A percentile compares a stretch with the other conserved stretches of the same genome.
Conservation (phyloP, 352 stramenopile species). For the Aphanomyces cochlioides region DNA sequence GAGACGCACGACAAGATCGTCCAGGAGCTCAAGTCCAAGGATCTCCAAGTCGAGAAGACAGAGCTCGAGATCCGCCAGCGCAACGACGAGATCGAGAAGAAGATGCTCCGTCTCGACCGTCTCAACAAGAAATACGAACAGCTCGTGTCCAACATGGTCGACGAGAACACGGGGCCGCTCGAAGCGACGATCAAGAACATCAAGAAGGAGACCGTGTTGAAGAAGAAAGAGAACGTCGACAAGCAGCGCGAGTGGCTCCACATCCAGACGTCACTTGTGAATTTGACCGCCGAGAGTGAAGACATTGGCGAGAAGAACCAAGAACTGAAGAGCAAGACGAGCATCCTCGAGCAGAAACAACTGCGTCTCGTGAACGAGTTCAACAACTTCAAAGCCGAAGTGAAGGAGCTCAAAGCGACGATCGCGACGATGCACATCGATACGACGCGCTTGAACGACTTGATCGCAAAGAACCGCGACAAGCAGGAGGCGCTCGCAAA, state of each 20-base stretch:
- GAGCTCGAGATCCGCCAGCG: slow-evolving; percentile 92
- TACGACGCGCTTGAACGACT: slow-evolving; percentile 89
- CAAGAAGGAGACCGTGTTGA: slow-evolving; percentile 76
- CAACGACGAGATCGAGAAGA: slow-evolving; percentile 96
- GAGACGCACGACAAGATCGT: slow-evolving; percentile 79
- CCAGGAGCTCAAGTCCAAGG: slow-evolving; percentile 81
- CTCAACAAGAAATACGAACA: slow-evolving; percentile 95
- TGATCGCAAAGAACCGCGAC: slow-evolving; percentile 86
- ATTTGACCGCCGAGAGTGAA: slow-evolving; percentile 83
- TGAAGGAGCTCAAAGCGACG: slow-evolving; percentile 69
- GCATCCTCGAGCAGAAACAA: slow-evolving; percentile 87
- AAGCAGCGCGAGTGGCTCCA: slow-evolving; percentile 89
- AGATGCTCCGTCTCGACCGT: slow-evolving; percentile 89
- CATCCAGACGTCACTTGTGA: slow-evolving; percentile 88
- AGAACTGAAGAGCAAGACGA: slow-evolving; percentile 87
- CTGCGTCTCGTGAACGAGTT: slow-evolving; percentile 83
- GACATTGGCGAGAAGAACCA: slow-evolving; percentile 83
- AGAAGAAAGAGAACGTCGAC: slow-evolving; percentile 59
- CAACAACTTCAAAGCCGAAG: slow-evolving; percentile 69
- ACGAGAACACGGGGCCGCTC: slow-evolving; percentile 90
- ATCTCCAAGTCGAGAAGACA: slow-evolving; percentile 87
- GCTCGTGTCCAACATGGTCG: slow-evolving; percentile 83
- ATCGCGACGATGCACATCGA: slow-evolving; percentile 88
- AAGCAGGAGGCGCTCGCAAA: slow-evolving; percentile 79
- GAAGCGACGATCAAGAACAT: slow-evolving; percentile 93